These are phyloP conservation scores for Piper longum DNA, from an alignment of 164 flowering plant genomes.

Conservation along the genomic window DNA sequence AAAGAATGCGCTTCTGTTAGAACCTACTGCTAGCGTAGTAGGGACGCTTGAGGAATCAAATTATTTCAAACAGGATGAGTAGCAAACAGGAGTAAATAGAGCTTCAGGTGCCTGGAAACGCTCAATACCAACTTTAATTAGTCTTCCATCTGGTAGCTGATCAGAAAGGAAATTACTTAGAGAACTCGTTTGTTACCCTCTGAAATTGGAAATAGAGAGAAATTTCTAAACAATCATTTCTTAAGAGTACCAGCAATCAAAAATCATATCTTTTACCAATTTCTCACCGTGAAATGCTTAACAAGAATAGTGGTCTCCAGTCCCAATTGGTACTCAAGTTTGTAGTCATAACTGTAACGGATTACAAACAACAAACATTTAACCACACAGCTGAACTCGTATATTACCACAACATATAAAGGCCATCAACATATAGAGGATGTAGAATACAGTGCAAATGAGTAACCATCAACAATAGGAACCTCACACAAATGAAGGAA, in stretches of 20 bases:
- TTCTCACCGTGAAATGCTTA: slow-evolving; percentile 90
- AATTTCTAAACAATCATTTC: background rate
- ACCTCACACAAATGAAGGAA: slow-evolving; percentile 34
- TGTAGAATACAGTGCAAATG: slow-evolving; percentile 9
- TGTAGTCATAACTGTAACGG: slow-evolving; percentile 79
- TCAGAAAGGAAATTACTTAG: background rate
- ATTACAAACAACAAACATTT: background rate
- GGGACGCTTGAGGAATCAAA: background rate
- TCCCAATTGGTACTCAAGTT: slow-evolving; percentile 90
- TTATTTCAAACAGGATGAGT: background rate
- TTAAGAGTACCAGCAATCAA: too few relatives aligned
- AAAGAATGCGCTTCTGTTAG: background rate
- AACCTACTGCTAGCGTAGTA: background rate
- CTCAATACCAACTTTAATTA: slow-evolving; percentile 94
- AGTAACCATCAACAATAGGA: slow-evolving; percentile 99
- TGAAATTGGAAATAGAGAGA: background rate
- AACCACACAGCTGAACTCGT: background rate
- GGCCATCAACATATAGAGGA: background rate
- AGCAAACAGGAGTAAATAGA: slow-evolving; percentile 73
- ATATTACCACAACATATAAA: background rate
- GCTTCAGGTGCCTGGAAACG: slow-evolving; percentile 99
- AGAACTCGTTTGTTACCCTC: background rate
- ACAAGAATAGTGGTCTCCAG: slow-evolving; percentile 96
- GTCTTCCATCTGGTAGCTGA: slow-evolving; percentile 99
- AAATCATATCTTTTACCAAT: too few relatives aligned